Percentiles rank a stretch among this genome's conserved stretches.
phyloP scores from a whole-genome alignment of 768 basidiomycete species.

The Scleroderma bovista region DNA sequence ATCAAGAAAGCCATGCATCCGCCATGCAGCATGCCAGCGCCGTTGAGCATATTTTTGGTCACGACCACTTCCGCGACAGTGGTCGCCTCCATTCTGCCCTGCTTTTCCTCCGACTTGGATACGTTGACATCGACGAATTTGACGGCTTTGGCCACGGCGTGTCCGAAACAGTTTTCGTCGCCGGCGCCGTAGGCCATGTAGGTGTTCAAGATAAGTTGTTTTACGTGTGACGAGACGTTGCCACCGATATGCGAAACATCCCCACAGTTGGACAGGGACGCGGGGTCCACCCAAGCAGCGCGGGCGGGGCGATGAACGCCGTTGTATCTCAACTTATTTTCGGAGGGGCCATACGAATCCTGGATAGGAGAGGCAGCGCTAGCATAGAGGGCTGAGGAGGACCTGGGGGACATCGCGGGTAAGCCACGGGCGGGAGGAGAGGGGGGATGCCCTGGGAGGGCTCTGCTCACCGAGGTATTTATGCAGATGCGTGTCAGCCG shows the following conservation, averaged over 20 bases:
- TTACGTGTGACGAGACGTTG: constrained; percentile 56
- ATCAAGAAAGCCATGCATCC: constrained; percentile 69
- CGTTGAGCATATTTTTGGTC: constrained; percentile 71
- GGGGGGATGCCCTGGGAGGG: not conserved
- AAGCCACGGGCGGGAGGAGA: not conserved
- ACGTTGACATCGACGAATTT: constrained; percentile 57
- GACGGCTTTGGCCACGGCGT: constrained; percentile 53
- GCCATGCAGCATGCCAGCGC: constrained; percentile 73
- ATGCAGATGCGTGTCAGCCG: constrained; percentile 13
- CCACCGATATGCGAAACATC: constrained; percentile 55
- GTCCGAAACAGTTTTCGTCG: constrained; percentile 54
- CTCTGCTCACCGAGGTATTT: constrained; percentile 24
- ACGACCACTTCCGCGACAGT: constrained; percentile 60
- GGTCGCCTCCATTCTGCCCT: constrained; percentile 52
- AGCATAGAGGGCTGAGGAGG: constrained; percentile 20
- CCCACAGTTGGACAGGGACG: constrained; percentile 51
- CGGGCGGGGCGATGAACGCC: constrained; percentile 8
- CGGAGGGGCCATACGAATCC: constrained; percentile 20
- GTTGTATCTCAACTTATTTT: constrained; percentile 19
- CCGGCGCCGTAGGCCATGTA: constrained; percentile 70
- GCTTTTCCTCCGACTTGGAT: constrained; percentile 39
- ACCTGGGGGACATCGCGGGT: constrained; percentile 22
- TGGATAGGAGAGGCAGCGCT: constrained; percentile 24
- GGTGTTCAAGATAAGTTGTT: constrained; percentile 63
- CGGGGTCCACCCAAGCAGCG: constrained; percentile 62